phyloP scores from a whole-genome alignment of 2,329 filamentous ascomycete species.

The Aureobasidium sp. region DNA sequence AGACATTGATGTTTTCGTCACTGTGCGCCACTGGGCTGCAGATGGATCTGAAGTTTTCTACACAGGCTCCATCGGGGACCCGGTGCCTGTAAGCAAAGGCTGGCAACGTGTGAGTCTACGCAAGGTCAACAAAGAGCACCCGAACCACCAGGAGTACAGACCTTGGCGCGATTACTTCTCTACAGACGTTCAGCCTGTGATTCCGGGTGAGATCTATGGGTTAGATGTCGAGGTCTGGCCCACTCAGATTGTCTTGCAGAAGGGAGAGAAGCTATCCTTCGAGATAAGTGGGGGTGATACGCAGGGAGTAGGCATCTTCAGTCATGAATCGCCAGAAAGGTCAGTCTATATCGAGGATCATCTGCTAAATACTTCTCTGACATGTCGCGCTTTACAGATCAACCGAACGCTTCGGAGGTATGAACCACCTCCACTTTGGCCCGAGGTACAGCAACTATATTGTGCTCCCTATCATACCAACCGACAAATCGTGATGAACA shows the following conservation, averaged over 20 bases:
- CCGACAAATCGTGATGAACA: not conserved
- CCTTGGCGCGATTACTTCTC: constrained; percentile 51
- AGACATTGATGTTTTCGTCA: constrained; percentile 57
- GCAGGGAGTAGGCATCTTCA: not conserved
- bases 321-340: not conserved
- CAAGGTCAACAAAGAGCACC: constrained; percentile 43
- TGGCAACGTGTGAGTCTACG: constrained; percentile 54
- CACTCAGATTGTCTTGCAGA: constrained; percentile 30
- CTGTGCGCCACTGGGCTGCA: constrained; percentile 48
- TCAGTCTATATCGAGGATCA: no score
- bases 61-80: constrained; percentile 56
- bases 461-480: not conserved
- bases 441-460: not conserved
- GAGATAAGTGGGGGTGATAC: constrained; percentile 6
- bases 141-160: constrained; percentile 44
- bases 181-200: constrained; percentile 46
- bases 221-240: constrained; percentile 58
- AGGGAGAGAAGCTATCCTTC: not conserved
- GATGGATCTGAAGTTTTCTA: constrained; percentile 51
- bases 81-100: constrained; percentile 53
- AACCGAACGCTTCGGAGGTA: not conserved
- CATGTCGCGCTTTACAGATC: no score
- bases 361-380: no score
- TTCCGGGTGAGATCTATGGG: constrained; percentile 46
- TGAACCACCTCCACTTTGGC: not conserved